Base-by-base conservation (phyloP, 2,329 filamentous ascomycete species). In the Colletotrichum cordylinicola region DNA sequence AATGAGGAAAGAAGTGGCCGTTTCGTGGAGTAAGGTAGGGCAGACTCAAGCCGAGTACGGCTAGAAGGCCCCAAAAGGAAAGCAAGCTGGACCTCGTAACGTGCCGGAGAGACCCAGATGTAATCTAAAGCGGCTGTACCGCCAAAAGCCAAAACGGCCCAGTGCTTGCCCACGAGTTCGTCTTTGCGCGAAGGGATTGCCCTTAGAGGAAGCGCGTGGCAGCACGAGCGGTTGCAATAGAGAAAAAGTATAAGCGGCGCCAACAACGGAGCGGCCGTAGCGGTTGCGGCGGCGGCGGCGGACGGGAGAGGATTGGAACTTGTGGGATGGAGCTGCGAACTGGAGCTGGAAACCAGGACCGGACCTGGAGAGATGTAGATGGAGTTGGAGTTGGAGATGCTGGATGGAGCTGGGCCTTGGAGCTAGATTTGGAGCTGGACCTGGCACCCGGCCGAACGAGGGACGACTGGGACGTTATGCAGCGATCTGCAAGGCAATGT, bases 21-120 rank as follows among this genome's bases (percentile, higher is more conserved):
- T 75, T 75, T 60, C 74, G 74, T 65, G 74, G 74, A 73, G 74
- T 75, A 68, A 75, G 70, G 65, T 73, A 73, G 74, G 74, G 74
- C 74, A 75, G 64, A 65, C 60, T 73, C 58, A 75, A 74, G 39
- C 70, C 73, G 48, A 73, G 64, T 73, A 48, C 24, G 73, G 73
- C 73, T 73, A 75, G 58, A 73, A 64, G 73, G 70, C 33, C 35
- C 56, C 64, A 65, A 75, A 62, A 64, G 58, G 65, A 69, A 48
- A 72, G 62, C 74, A 67, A 75, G 74, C 70, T 75, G 73, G 56
- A 60, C 74, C 70, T 75, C 70, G 74, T 73, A 75, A 64, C 64
- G 64, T 39, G 29, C 70, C 39, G 60, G 74, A 68, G 55, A 72
- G 74, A 73, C 74, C 74, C 74, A 75, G 70, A 75, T 65, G 74